Evolutionary conservation across 768 basidiomycete species (phyloP).

Genomic region (Leucocoprinus sp.): DNA sequence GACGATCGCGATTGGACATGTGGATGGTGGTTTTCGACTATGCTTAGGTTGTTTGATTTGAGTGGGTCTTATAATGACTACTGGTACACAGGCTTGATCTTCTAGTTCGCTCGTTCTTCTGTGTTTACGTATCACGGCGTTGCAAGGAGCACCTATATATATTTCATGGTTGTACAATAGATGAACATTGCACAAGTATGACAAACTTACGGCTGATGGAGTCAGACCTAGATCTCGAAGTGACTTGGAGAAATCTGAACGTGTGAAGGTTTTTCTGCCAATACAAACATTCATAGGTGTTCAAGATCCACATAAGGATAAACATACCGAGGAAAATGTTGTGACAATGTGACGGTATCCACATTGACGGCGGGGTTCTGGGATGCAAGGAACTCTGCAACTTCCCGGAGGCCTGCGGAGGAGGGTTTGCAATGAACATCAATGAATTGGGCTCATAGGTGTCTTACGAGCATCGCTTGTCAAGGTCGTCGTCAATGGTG

Average conservation of each 20-base stretch:
- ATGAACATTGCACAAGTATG: neutral
- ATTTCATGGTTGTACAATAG: neutral
- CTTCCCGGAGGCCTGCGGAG: constrained; percentile 62
- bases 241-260: constrained; percentile 68
- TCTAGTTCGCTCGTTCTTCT: constrained; percentile 1
- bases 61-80: constrained; percentile 4
- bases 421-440: constrained; percentile 3
- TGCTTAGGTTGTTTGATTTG: constrained; percentile 17
- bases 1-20: constrained; percentile 33
- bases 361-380: constrained; percentile 65
- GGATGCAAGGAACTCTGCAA: constrained; percentile 80
- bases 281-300: neutral
- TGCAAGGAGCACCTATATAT: constrained; percentile 48
- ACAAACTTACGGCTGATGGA: constrained; percentile 81
- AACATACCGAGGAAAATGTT: constrained; percentile 77
- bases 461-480: constrained; percentile 70
- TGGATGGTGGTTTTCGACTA: constrained; percentile 47
- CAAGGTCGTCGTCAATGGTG: constrained; percentile 73
- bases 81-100: constrained; percentile 11
- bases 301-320: neutral
- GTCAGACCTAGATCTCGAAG: constrained; percentile 82
- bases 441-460: neutral
- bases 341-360: constrained; percentile 69
- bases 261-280: constrained; percentile 67
- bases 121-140: constrained; percentile 21